Evolutionary conservation across 2,329 filamentous ascomycete genomes (phyloP), one percentile per base, ranked within the genome.

Genomic region (Colletotrichum eremochloae): DNA sequence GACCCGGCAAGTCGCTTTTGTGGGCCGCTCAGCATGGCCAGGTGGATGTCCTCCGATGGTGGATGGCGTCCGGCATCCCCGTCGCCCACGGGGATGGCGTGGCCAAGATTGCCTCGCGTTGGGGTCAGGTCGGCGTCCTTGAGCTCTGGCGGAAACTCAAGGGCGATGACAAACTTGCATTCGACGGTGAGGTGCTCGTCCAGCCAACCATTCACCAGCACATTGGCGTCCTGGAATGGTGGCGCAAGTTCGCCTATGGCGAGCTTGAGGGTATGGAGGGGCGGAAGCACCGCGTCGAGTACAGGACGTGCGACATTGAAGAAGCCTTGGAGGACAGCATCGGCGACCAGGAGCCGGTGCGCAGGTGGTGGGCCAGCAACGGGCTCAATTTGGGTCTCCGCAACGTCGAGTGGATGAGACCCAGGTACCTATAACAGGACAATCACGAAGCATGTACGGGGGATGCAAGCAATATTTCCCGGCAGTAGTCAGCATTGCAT

Each of bases 241-340:
- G 96, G 95, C 93, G 93, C 78, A 87, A 87, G 65, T 93, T 91
- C 76, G 88, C 89, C 9, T 84, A 88, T 65, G 86, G 88, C 61
- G 84, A 87, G 77, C 82, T 89, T 42, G 84, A 84, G 0, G 87
- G 84, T 52, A 89, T 86, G 87, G 82, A 85, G 52, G 87, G 87
- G 20, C 82, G 86, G 42, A 84, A 84, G 74, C 87, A 95, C 76
- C 88, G 89, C 64, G 95, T 98, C 36, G 94, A 97, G 81, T 98
- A 97, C 82, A 95, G 96, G 81, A 97, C 94, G 1, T 97, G 95
- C 81, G 95, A 97, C 81, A 96, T 98, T 73, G 95, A 98, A 80
- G 96, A 98, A 82, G 95, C 95, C 0, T 86, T 98, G 50, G 95
- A 98, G 80, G 95, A 97, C 79, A 94, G 94, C 31, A 89, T 96